Percentiles rank a stretch among this genome's conserved stretches.
Conservation (phyloP, 305 asterid species). For the Solanum hybrid region DNA sequence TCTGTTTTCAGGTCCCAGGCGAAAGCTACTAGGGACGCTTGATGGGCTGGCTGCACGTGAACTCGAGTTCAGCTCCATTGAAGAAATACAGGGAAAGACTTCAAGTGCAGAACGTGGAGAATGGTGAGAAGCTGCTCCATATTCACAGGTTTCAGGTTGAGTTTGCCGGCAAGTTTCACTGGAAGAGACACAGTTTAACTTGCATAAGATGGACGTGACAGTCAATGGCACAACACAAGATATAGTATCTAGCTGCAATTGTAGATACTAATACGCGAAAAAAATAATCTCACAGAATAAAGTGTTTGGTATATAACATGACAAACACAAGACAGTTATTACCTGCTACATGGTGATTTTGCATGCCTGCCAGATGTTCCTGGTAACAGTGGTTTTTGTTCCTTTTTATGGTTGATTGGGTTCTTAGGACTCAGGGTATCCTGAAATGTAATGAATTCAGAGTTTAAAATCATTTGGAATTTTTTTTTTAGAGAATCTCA, state of each 20-base stretch:
- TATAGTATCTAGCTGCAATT: not conserved
- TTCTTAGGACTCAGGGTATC: constrained; percentile 29
- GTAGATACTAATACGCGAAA: not conserved
- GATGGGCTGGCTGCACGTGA: constrained; percentile 26
- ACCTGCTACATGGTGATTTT: constrained; percentile 35
- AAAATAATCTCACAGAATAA: not conserved
- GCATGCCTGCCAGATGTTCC: constrained; percentile 24
- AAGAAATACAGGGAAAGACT: constrained; percentile 24
- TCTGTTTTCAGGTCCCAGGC: constrained; percentile 16
- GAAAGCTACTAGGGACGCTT: constrained; percentile 12
- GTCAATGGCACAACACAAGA: not conserved
- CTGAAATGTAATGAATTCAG: constrained; percentile 17
- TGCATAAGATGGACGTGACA: not conserved
- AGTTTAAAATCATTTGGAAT: not conserved
- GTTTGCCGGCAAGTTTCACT: constrained; percentile 39
- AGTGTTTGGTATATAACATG: not conserved
- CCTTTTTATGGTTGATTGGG: constrained; percentile 26
- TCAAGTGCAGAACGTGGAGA: constrained; percentile 52
- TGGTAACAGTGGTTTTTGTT: constrained; percentile 22
- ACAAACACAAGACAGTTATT: not conserved
- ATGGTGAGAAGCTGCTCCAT: constrained; percentile 21
- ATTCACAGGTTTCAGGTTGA: constrained; percentile 23
- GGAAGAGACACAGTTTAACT: not conserved
- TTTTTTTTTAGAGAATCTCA: not conserved
- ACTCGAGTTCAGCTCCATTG: constrained; percentile 28